These are phyloP conservation scores for Neurospora hispaniola DNA, from an alignment of 495 filamentous ascomycete species.

Conservation along the genomic window DNA sequence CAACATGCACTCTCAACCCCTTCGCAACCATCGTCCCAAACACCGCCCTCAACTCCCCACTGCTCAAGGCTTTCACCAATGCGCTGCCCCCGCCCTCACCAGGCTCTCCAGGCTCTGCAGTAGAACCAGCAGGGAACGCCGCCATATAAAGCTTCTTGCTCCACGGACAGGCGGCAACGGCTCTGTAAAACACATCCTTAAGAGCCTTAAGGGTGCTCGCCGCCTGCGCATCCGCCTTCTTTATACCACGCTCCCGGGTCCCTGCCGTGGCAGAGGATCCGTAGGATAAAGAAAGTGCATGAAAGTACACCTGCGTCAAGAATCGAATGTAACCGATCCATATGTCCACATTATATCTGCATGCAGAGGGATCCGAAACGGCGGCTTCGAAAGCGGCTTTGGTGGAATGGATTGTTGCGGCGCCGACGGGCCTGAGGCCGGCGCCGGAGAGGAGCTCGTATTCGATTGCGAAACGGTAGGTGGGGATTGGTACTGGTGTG, in stretches of 20 bases:
- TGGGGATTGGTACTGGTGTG: constrained; percentile 23
- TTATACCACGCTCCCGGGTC: constrained; percentile 20
- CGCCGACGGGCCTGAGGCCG: constrained; percentile 26
- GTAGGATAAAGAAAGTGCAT: not conserved
- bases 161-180: constrained; percentile 62
- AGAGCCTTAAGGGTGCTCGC: not conserved
- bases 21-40: constrained; percentile 26
- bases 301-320: constrained; percentile 8
- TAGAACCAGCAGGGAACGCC: constrained; percentile 32
- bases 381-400: constrained; percentile 64
- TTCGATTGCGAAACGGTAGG: constrained; percentile 56
- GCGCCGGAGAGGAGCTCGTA: constrained; percentile 39
- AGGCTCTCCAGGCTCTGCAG: not conserved
- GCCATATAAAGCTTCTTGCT: constrained; percentile 58
- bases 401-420: constrained; percentile 39
- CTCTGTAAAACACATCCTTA: constrained; percentile 53
- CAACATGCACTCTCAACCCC: constrained; percentile 33
- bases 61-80: constrained; percentile 19
- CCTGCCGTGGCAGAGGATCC: not conserved
- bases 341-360: constrained; percentile 35
- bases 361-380: constrained; percentile 25
- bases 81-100: not conserved
- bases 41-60: constrained; percentile 44
- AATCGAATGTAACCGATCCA: constrained; percentile 63
- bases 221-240: not conserved